These are phyloP conservation scores for Cicer judaicum DNA, from an alignment of 306 rosid genomes.

Conservation along the genomic window DNA sequence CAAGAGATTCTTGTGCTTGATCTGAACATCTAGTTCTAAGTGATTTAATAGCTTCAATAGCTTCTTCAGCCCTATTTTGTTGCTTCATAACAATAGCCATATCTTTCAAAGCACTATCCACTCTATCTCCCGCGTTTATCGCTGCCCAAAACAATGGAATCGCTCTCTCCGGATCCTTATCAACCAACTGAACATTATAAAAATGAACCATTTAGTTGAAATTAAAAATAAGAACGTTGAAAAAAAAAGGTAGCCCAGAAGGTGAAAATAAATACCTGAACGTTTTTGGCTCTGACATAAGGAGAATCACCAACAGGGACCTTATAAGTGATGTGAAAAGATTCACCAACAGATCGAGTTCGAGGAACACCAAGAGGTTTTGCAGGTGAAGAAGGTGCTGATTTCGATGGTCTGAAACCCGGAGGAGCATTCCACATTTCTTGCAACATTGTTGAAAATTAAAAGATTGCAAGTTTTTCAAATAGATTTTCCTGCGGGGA, in stretches of 20 bases:
- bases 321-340: slow-evolving; percentile 82
- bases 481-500: slow-evolving; percentile 2
- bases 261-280: slow-evolving; percentile 58
- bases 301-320: slow-evolving; percentile 90
- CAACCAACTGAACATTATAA: slow-evolving; percentile 66
- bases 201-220: background rate
- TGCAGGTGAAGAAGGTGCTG: slow-evolving; percentile 97
- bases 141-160: slow-evolving; percentile 98
- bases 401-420: slow-evolving; percentile 90
- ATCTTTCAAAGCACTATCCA: slow-evolving; percentile 94
- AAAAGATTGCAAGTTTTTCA: background rate
- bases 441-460: slow-evolving; percentile 60
- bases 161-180: slow-evolving; percentile 96
- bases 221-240: background rate
- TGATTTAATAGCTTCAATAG: slow-evolving; percentile 93
- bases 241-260: background rate
- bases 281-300: slow-evolving; percentile 94
- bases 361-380: slow-evolving; percentile 75
- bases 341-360: slow-evolving; percentile 68
- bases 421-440: slow-evolving; percentile 97
- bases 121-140: slow-evolving; percentile 95
- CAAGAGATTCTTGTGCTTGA: slow-evolving; percentile 98
- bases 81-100: slow-evolving; percentile 99
- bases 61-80: slow-evolving; percentile 94
- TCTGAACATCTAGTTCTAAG: slow-evolving; percentile 85